These are phyloP conservation scores for Diaporthe vexans DNA, from an alignment of 2,329 filamentous ascomycete genomes.

Conservation along the genomic window DNA sequence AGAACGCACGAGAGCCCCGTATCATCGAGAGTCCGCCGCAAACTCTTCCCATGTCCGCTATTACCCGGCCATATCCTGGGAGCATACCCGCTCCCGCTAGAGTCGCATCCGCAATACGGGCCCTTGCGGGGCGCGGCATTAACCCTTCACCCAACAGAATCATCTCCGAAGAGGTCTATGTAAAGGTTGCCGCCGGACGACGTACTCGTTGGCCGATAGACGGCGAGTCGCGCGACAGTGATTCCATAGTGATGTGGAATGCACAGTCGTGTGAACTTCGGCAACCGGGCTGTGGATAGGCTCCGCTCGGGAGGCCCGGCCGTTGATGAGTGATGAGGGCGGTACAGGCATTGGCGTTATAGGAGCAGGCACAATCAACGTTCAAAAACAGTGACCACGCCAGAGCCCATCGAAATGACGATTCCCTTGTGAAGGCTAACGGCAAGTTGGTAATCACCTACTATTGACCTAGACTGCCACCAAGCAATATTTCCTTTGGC, in stretches of 20 bases:
- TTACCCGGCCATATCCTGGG: slow-evolving; percentile 15
- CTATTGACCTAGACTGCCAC: slow-evolving; percentile 7
- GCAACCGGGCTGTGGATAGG: not conserved
- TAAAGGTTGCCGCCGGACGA: slow-evolving; percentile 3
- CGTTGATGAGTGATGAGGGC: not conserved
- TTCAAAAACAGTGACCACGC: not conserved
- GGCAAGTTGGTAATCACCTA: not conserved
- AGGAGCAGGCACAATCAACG: not conserved
- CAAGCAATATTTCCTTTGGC: not conserved
- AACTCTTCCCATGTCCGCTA: not conserved
- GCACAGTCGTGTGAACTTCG: not conserved
- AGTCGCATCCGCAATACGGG: slow-evolving; percentile 21
- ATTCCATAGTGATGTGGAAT: not conserved
- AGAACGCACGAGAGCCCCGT: slow-evolving; percentile 10
- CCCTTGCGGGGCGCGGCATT: slow-evolving; percentile 21
- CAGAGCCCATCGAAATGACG: not conserved
- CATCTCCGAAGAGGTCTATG: slow-evolving; percentile 6
- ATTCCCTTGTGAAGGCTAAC: not conserved
- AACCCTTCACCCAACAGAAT: slow-evolving; percentile 15
- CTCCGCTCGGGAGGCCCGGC: slow-evolving; percentile 17
- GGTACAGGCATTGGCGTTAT: not conserved
- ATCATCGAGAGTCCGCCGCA: not conserved
- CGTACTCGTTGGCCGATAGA: not conserved
- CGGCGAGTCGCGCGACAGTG: slow-evolving; percentile 17
- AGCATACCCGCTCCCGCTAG: slow-evolving; percentile 16